Evolutionary conservation across 1,139 yeast species (phyloP).

Genomic region (Arxiozyma telluris): DNA sequence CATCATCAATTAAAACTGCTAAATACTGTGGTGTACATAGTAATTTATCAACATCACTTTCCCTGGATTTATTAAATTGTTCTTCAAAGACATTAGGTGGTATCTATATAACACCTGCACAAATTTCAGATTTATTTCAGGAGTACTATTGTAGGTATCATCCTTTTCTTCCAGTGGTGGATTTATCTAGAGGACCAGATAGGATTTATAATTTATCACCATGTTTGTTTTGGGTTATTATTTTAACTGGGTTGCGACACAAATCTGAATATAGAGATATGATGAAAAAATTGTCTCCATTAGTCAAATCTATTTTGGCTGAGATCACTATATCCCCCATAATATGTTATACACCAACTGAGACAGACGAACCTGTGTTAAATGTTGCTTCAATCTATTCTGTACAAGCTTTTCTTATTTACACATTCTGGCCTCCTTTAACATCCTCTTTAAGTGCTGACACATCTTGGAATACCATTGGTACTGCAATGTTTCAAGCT

Average conservation of each 20-base stretch:
- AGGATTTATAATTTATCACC: constrained; percentile 70
- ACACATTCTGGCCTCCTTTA: constrained; percentile 91
- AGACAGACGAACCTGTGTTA: constrained; percentile 65
- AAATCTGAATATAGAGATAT: constrained; percentile 32
- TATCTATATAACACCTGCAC: constrained; percentile 48
- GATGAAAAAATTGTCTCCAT: constrained; percentile 51
- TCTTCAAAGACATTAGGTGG: constrained; percentile 60
- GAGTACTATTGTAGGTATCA: constrained; percentile 73
- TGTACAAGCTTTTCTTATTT: constrained; percentile 82
- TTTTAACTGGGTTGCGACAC: constrained; percentile 43
- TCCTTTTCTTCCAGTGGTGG: constrained; percentile 79
- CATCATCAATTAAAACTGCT: background rate
- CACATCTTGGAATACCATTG: constrained; percentile 89
- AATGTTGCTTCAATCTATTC: constrained; percentile 87
- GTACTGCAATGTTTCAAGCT: constrained; percentile 85
- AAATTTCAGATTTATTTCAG: constrained; percentile 52
- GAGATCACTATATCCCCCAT: constrained; percentile 87
- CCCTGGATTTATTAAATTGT: constrained; percentile 32
- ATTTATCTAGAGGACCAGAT: constrained; percentile 72
- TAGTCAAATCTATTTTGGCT: constrained; percentile 67
- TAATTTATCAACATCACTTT: background rate
- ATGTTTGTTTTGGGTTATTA: constrained; percentile 85
- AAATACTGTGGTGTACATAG: background rate
- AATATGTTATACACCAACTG: constrained; percentile 66
- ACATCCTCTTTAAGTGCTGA: constrained; percentile 91